Conservation (phyloP, 1,284 basidiomycete genomes). For the Rhodotorula sp. region DNA sequence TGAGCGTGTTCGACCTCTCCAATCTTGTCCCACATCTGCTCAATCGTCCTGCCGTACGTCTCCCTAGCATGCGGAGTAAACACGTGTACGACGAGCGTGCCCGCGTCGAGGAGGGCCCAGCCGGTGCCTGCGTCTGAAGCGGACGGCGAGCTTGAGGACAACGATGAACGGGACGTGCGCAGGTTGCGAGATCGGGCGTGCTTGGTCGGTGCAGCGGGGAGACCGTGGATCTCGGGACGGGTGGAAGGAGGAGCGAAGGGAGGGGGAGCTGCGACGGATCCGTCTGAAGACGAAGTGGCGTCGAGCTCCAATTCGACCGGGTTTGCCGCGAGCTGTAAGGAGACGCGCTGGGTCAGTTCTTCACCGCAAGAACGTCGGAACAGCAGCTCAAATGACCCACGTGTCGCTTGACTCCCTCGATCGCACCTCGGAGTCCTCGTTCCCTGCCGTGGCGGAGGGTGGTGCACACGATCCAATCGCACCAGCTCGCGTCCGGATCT, state of each 20-base stretch:
- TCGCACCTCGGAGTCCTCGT: conserved; percentile 42
- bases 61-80: conserved; percentile 41
- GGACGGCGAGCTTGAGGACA: conserved; percentile 3
- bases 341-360: too few species aligned
- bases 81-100: conserved; percentile 44
- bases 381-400: conserved; percentile 13
- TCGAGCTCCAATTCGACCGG: conserved; percentile 24
- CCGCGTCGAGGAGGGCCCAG: conserved; percentile 45
- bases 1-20: conserved; percentile 9
- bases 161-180: conserved; percentile 3
- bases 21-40: conserved; percentile 36
- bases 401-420: conserved; percentile 39
- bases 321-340: conserved; percentile 25
- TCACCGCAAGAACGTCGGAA: not conserved
- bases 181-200: conserved; percentile 29
- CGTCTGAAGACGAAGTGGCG: not conserved
- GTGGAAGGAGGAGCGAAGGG: conserved; percentile 32
- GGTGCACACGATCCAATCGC: conserved; percentile 44
- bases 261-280: not conserved
- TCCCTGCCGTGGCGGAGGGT: conserved; percentile 41
- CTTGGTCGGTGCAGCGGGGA: conserved; percentile 25
- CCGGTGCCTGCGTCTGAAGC: conserved; percentile 26
- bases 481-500: conserved; percentile 42
- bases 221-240: conserved; percentile 24
- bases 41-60: conserved; percentile 39